phyloP scores from a whole-genome alignment of 2,329 filamentous ascomycete genomes.

The Lachnellula arida region DNA sequence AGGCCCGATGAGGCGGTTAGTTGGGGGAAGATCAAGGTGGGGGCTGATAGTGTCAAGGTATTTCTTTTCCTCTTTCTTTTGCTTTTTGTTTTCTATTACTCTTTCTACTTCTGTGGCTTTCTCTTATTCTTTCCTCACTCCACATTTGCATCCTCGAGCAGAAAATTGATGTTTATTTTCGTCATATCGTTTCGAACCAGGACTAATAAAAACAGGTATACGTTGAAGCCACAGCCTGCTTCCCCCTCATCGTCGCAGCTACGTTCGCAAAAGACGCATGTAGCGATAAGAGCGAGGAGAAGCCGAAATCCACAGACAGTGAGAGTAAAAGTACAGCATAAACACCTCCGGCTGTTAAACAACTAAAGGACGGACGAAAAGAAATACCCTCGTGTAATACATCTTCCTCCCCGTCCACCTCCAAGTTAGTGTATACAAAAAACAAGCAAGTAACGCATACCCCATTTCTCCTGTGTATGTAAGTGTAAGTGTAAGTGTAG shows the following conservation, averaged over 20 bases:
- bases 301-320: neutral
- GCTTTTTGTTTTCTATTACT: neutral
- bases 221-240: constrained; percentile 59
- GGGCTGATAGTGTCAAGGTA: constrained; percentile 86
- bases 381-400: no score
- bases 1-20: constrained; percentile 94
- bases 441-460: no score
- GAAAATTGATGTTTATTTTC: no score
- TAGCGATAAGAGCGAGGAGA: neutral
- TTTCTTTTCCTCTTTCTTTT: constrained; percentile 23
- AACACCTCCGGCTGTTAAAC: no score
- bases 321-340: no score
- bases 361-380: no score
- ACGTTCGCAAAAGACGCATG: constrained; percentile 52
- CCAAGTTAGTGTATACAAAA: no score
- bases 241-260: constrained; percentile 62
- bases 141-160: neutral
- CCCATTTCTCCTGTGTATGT: no score
- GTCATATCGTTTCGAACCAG: neutral
- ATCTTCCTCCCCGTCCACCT: no score
- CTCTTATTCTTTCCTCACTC: neutral
- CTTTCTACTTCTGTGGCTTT: no score
- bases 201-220: constrained; percentile 48
- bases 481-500: no score
- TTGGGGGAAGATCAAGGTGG: constrained; percentile 96